These are phyloP conservation scores for Clathrospora elynae DNA, from an alignment of 2,329 filamentous ascomycete genomes.

Conservation along the genomic window DNA sequence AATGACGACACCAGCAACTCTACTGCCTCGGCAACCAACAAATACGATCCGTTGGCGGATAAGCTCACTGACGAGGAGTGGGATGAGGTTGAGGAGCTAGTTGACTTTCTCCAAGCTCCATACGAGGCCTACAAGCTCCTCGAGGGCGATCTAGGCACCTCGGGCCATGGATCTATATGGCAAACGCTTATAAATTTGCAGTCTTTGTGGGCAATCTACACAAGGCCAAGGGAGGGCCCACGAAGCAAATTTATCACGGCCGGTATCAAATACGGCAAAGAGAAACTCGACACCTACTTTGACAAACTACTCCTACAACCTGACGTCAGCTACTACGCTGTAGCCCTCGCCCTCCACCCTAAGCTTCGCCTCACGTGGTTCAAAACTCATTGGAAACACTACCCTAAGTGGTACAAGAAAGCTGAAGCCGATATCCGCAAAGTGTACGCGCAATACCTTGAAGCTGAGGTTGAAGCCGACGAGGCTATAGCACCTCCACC, in stretches of 20 bases:
- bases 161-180: background rate
- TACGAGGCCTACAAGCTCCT: background rate
- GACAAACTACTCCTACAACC: background rate
- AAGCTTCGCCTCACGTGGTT: background rate
- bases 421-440: background rate
- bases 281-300: slow-evolving; percentile 1
- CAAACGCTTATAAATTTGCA: background rate
- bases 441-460: background rate
- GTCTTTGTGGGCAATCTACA: background rate
- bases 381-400: background rate
- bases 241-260: background rate
- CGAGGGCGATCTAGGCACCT: background rate
- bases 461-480: background rate
- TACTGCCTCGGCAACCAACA: background rate
- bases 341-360: background rate
- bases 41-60: background rate
- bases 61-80: background rate
- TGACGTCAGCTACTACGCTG: background rate
- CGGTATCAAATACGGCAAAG: background rate
- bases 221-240: background rate
- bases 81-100: background rate
- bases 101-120: background rate
- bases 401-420: background rate
- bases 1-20: too few species aligned
- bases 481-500: background rate